phyloP scores from a whole-genome alignment of 257 asterid species.

The Sherardia arvensis region DNA sequence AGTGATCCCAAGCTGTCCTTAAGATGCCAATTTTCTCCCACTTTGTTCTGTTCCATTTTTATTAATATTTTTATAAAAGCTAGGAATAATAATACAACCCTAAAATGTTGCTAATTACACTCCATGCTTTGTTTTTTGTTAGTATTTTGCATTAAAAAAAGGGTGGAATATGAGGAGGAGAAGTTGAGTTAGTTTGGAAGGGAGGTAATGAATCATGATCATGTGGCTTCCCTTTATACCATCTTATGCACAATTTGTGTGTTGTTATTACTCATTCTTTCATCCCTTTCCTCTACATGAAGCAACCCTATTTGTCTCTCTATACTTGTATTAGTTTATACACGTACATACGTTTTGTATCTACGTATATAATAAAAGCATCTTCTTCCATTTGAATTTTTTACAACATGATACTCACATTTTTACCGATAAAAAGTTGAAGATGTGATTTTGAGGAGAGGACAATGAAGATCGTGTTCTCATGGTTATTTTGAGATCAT shows the following conservation, averaged over 20 bases:
- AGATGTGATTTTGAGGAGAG: no score
- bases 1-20: conserved; percentile 26
- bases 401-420: no score
- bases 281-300: conserved; percentile 16
- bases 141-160: no score
- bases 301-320: conserved; percentile 3
- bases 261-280: neutral
- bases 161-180: neutral
- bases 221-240: conserved; percentile 6
- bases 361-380: neutral
- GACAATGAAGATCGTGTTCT: no score
- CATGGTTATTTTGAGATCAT: no score
- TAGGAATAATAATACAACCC: neutral
- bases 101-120: neutral
- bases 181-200: neutral
- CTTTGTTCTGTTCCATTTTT: neutral
- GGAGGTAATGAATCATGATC: conserved; percentile 3
- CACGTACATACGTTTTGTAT: neutral
- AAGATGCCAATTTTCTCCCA: conserved; percentile 1
- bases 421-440: no score
- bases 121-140: no score
- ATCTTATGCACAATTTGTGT: neutral
- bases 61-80: neutral
- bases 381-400: no score
- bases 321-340: neutral